A percentile compares a stretch with the other conserved stretches of the same genome.
phyloP scores from a whole-genome alignment of 768 basidiomycete genomes.

The Tephrocybe sp. region DNA sequence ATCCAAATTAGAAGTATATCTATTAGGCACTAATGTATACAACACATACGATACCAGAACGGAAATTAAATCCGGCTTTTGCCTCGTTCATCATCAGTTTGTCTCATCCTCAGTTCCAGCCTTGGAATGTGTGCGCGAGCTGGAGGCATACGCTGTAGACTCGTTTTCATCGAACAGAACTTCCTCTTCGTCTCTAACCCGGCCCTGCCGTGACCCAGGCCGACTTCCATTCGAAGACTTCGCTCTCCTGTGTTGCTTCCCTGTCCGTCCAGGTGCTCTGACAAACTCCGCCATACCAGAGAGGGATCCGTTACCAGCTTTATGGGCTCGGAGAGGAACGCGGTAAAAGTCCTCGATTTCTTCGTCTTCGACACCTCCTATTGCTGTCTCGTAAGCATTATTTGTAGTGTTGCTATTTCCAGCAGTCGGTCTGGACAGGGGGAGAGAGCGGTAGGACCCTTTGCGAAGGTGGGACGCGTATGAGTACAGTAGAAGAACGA shows the following conservation, averaged over 20 bases:
- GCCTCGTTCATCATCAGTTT: slow-evolving; percentile 37
- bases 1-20: slow-evolving; percentile 6
- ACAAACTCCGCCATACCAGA: slow-evolving; percentile 67
- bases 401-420: slow-evolving; percentile 27
- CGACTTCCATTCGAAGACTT: slow-evolving; percentile 15
- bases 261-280: slow-evolving; percentile 40
- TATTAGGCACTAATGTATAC: slow-evolving; percentile 13
- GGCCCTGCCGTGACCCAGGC: slow-evolving; percentile 27
- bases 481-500: slow-evolving; percentile 87
- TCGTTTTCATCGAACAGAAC: slow-evolving; percentile 67
- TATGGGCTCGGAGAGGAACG: slow-evolving; percentile 54
- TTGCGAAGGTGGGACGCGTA: slow-evolving; percentile 91
- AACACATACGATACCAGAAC: slow-evolving; percentile 7
- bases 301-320: slow-evolving; percentile 36
- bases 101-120: slow-evolving; percentile 42
- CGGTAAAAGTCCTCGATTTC: slow-evolving; percentile 70
- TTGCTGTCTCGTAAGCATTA: slow-evolving; percentile 36
- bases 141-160: slow-evolving; percentile 37
- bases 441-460: slow-evolving; percentile 85
- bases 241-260: slow-evolving; percentile 12
- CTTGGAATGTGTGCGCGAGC: slow-evolving; percentile 42
- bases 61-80: slow-evolving; percentile 15
- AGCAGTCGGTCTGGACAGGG: slow-evolving; percentile 48
- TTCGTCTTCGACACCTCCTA: slow-evolving; percentile 54
- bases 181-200: slow-evolving; percentile 43